Percentiles rank a stretch among this genome's conserved stretches.
Conservation (phyloP, 2,329 filamentous ascomycete genomes). For the Cryphonectria naterciae region DNA sequence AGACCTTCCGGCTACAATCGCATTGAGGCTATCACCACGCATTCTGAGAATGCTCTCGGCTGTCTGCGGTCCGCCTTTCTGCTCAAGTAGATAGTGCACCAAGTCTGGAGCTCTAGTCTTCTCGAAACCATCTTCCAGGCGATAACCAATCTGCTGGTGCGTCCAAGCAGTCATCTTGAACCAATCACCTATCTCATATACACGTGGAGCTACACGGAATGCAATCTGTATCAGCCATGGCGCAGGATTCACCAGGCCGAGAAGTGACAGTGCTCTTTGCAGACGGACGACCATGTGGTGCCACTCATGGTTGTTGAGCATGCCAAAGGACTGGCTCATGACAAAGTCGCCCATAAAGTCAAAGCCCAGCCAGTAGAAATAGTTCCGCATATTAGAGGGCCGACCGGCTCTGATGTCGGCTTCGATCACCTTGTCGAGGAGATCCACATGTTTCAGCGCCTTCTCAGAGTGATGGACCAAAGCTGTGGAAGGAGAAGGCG, state of each 20-base stretch:
- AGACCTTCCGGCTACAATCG: constrained; percentile 33
- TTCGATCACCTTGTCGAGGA: constrained; percentile 31
- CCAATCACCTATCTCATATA: constrained; percentile 34
- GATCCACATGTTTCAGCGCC: constrained; percentile 8
- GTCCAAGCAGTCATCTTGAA: constrained; percentile 33
- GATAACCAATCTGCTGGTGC: constrained; percentile 27
- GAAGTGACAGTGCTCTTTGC: constrained; percentile 35
- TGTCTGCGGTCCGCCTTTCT: constrained; percentile 8
- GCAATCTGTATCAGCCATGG: constrained; percentile 36
- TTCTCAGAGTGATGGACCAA: background rate
- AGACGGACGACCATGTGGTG: constrained; percentile 36
- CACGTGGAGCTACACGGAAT: constrained; percentile 30
- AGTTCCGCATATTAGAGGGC: constrained; percentile 30
- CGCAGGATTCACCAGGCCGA: constrained; percentile 37
- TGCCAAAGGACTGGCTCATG: constrained; percentile 42
- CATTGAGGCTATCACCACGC: constrained; percentile 30
- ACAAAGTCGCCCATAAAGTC: constrained; percentile 44
- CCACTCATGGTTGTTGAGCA: constrained; percentile 37
- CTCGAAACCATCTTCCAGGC: background rate
- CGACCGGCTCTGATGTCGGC: constrained; percentile 26
- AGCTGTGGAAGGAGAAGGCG: background rate
- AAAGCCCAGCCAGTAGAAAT: constrained; percentile 38
- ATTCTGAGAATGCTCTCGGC: constrained; percentile 24
- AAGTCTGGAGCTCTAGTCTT: background rate
- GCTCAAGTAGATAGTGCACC: constrained; percentile 11